Base-by-base conservation (phyloP, 371 early-diverging fungal genomes). In the Rhizomucor pusillus region DNA sequence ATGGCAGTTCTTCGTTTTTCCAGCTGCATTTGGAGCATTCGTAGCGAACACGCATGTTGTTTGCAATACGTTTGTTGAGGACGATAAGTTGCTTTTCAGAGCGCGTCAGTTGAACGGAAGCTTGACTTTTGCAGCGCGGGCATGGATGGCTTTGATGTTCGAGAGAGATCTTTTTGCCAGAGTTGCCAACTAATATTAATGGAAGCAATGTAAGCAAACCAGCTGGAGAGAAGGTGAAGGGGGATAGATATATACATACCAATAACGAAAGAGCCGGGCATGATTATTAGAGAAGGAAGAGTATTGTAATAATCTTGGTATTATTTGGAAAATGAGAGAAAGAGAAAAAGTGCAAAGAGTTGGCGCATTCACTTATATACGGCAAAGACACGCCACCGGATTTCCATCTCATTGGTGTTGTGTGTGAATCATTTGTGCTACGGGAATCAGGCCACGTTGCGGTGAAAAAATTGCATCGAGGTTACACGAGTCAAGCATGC, bases 21-120 rank as follows among this genome's bases (percentile, higher is more conserved):
- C 73, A 76, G 18, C 44, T 66, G 59, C 76, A 76, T n/a, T 59
- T 62, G 1, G 59, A 55, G 48, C 76, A 76, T 45, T 76, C 76
- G 41, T 76, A 76, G 22, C 62, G 68, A 6, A 76, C 76, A 5
- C 68, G 62, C 65, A 66, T 67, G 11, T 59, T 63, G 48, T 65
- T 68, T 1, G 65, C 62, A 50, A 75, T 61, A 18, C 64, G 63
- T 37, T 65, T 63, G 39, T 71, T 75, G 54, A 75, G 60, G 1
- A 75, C 18, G 5, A 69, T 67, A 43, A 61, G 53, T 19, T 62
- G 69, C 44, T 54, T 69, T 58, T 75, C 75, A 11, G 69, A 69
- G 36, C 75, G 56, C 3, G 63, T 75, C 35, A 75, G 36, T 45
- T 65, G 69, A n/a, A 75, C 75, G 7, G 75, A 71, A 1, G 55